Evolutionary conservation across 2,329 filamentous ascomycete species (phyloP).

Genomic region (Macrophomina pseudophaseolina): DNA sequence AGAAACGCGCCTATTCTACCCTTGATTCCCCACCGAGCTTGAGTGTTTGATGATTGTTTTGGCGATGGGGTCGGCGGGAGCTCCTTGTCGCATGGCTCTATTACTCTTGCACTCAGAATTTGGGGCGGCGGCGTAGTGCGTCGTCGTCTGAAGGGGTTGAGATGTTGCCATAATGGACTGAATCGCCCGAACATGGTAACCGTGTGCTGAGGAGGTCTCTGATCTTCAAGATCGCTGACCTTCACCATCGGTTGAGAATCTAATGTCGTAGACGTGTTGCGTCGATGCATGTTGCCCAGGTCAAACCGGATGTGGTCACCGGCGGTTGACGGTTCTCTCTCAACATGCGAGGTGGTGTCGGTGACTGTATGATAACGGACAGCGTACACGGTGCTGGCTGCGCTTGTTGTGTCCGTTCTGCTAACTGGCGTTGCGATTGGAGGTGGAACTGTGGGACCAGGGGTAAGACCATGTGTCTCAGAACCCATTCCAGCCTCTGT

Average conservation of each 20-base stretch:
- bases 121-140: conserved; percentile 64
- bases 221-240: conserved; percentile 13
- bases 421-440: conserved; percentile 62
- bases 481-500: conserved; percentile 8
- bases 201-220: conserved; percentile 21
- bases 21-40: conserved; percentile 51
- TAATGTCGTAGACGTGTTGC: conserved; percentile 4
- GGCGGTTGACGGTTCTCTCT: conserved; percentile 34
- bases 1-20: conserved; percentile 55
- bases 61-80: conserved; percentile 29
- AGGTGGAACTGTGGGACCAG: conserved; percentile 48
- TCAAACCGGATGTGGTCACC: conserved; percentile 30
- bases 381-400: conserved; percentile 67
- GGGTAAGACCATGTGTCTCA: not conserved
- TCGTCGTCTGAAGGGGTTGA: conserved; percentile 63
- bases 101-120: conserved; percentile 61
- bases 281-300: not conserved
- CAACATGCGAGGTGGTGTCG: conserved; percentile 49
- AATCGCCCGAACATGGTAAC: conserved; percentile 25
- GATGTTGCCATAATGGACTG: conserved; percentile 19
- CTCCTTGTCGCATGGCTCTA: conserved; percentile 47
- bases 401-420: conserved; percentile 65
- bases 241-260: conserved; percentile 20
- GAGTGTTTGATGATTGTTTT: conserved; percentile 43
- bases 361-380: conserved; percentile 63